Base-by-base conservation (phyloP, 2,329 filamentous ascomycete species). In the Aspergillus vadensis region DNA sequence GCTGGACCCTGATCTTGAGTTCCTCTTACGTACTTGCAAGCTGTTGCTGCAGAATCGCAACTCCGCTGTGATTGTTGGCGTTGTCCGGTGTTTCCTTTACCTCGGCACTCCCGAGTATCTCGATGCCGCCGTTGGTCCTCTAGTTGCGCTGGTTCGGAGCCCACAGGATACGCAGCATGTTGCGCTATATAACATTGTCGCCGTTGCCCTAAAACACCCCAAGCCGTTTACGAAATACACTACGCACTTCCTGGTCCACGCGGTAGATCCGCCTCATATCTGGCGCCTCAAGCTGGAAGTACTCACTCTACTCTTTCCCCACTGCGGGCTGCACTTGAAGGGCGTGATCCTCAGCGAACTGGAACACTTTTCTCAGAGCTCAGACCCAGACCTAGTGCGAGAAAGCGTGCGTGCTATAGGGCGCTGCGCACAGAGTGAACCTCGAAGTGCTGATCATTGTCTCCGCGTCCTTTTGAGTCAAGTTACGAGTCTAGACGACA, bases 401-500 rank as follows among this genome's bases (percentile, higher is more conserved):
- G 94, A 97, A 73, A 91, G 92, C 39, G 94, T 99, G 4, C 86
- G 92, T 23, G 94, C 95, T 5, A 96, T 99, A 67, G 95, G 95
- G 1, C 86, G 95, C 41, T 99, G 95, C 75, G 94, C 95, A 5
- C 93, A 96, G 73, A 88, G 85, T 6, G 89, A 93, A 68, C 77
- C 83, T 0, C 79, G 80, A 15, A 91, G 91, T 9, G 89, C 92
- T 0, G 84, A 88, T 0, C 84, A 93, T 60, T 99, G 95, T 74
- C 81, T 99, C 63, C 87, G 87, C 25, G 83, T 99, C 7, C 83
- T 99, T 0, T 82, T 99, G 14, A 86, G 89, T 49, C 94, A 98
- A 71, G 92, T 98, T 54, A 91, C 91, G 12, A 95, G 91, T 70
- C 81, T 93, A 10, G 93, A 98, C 70, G 90, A 92, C 2, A 92